Evolutionary conservation across 768 basidiomycete species (phyloP).

Genomic region (Amanita inopinata): DNA sequence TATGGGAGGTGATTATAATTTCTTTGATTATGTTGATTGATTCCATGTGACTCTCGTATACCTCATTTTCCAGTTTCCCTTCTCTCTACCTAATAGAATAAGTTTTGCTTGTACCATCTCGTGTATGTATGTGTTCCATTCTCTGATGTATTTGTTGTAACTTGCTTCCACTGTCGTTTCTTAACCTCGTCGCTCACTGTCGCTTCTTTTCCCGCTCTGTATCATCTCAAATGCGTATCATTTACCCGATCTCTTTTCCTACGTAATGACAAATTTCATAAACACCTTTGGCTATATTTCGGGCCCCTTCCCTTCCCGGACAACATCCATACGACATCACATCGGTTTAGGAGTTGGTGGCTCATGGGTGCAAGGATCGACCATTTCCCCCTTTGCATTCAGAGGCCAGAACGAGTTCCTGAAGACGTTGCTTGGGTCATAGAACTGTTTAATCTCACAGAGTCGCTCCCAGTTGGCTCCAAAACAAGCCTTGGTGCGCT

Average conservation of each 20-base stretch:
- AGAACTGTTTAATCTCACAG: constrained; percentile 56
- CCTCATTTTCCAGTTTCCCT: background rate
- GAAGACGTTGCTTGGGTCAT: constrained; percentile 75
- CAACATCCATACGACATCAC: constrained; percentile 11
- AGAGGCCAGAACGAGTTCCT: constrained; percentile 76
- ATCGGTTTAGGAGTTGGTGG: constrained; percentile 38
- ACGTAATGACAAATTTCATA: no score
- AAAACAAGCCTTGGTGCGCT: constrained; percentile 56
- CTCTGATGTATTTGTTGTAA: no score
- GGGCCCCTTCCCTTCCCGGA: constrained; percentile 18
- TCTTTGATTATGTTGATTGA: background rate
- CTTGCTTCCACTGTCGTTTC: no score
- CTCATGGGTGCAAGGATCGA: constrained; percentile 55
- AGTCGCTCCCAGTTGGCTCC: constrained; percentile 71
- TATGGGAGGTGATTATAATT: background rate
- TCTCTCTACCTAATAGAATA: background rate
- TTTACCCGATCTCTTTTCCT: no score
- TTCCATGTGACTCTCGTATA: background rate
- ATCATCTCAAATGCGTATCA: no score
- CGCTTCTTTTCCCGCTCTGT: no score
- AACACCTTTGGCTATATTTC: no score
- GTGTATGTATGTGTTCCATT: no score
- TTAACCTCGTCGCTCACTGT: no score
- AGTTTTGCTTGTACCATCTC: no score
- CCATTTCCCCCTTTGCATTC: constrained; percentile 39